Base-by-base conservation (phyloP, 805 yeast species). In the Candida sanyiensis region DNA sequence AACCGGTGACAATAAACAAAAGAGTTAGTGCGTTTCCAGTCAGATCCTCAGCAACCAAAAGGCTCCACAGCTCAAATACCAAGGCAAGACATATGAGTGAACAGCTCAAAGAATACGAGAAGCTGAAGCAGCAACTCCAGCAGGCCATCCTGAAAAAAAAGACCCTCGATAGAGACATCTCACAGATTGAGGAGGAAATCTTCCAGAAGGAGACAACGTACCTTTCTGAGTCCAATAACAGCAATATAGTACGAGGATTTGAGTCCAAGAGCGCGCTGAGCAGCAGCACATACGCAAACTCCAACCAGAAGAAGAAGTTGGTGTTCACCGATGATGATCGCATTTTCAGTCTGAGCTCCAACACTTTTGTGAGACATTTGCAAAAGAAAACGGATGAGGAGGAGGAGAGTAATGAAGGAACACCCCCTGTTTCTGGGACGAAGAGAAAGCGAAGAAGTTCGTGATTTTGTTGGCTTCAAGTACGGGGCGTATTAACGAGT, bases 171-270 rank as follows among this genome's bases (percentile, higher is more conserved):
- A 71, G 73, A 22, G 75, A 76, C 47, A 68, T 81, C 34, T 73
- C 73, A 17, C 61, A 59, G 32, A 56, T 87, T 6, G 96, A 89
- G 53, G 96, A 87, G 46, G 74, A 75, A 37, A 80, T 89, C 6
- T 88, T 77, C 62, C 81, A 77, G 34, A 76, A 77, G 47, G 97
- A 89, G 55, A 77, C 82, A 8, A 73, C 75, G 11, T 89, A 89
- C 56, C 73, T 89, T 33, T 75, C 81, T 21, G 88, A 83, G 37
- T 76, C 86, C 42, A 59, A 64, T 21, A 59, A 69, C 21, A 89
- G 96, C 0, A 89, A 86, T 58, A 81, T 90, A 20, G 83, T 87
- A n/a, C 82, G 83, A 46, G 97, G 97, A 2, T 89, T 88, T 52
- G 96, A 89, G 35, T 82, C 77, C 50, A 84, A 85, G 21, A 36